phyloP scores from a whole-genome alignment of 805 yeast species.

The Candida sakaeoensis region DNA sequence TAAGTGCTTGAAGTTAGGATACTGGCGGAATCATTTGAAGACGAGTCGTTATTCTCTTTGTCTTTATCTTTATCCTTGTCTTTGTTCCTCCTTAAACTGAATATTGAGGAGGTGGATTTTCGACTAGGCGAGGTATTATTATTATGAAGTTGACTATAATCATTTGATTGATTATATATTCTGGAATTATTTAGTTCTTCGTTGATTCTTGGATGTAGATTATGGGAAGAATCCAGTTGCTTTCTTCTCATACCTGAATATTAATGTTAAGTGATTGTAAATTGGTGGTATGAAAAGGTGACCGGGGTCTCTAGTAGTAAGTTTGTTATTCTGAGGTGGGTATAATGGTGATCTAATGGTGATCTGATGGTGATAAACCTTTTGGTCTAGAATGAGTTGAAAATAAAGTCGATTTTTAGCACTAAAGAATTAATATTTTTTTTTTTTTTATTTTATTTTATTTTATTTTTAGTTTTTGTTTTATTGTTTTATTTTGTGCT shows the following conservation, averaged over 20 bases:
- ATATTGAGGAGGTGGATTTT: slow-evolving; percentile 33
- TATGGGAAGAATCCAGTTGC: slow-evolving; percentile 15
- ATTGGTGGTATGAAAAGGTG: neutral
- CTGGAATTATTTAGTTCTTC: slow-evolving; percentile 28
- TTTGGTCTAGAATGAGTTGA: too few relatives aligned
- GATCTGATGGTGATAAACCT: too few relatives aligned
- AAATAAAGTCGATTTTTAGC: too few relatives aligned
- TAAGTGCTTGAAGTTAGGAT: slow-evolving; percentile 23
- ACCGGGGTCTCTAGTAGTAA: too few relatives aligned
- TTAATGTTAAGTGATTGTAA: too few relatives aligned
- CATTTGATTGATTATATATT: slow-evolving; percentile 16
- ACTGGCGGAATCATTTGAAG: slow-evolving; percentile 31
- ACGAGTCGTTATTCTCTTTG: slow-evolving; percentile 15
- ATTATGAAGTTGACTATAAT: neutral
- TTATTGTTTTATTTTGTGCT: too few relatives aligned
- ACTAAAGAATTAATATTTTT: too few relatives aligned
- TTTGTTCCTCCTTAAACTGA: slow-evolving; percentile 31
- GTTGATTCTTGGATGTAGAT: slow-evolving; percentile 17
- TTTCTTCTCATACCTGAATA: slow-evolving; percentile 20
- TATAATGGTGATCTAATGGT: too few relatives aligned
- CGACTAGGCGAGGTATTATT: slow-evolving; percentile 13
- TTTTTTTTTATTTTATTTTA: too few relatives aligned
- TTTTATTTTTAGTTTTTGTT: too few relatives aligned
- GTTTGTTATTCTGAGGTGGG: too few relatives aligned
- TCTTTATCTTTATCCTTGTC: slow-evolving; percentile 10